A percentile compares a stretch with the other conserved stretches of the same genome.
Evolutionary conservation across 106 monocot genomes (phyloP).

Genomic region (Xerophyta viscosa): DNA sequence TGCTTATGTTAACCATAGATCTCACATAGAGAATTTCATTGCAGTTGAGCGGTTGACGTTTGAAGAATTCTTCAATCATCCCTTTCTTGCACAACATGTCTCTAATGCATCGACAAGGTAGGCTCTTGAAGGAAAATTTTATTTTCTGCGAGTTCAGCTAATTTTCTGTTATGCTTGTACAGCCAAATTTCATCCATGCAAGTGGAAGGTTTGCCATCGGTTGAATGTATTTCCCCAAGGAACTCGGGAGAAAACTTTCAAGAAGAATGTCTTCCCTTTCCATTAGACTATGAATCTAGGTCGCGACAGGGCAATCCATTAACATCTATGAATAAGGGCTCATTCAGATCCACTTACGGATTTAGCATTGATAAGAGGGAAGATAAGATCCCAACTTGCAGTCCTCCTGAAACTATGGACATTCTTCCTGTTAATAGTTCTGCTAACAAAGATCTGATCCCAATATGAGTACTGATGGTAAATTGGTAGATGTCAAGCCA

Average conservation of each 20-base stretch:
- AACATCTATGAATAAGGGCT: conserved; percentile 10
- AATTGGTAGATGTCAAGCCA: conserved; percentile 24
- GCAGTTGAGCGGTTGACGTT: conserved; percentile 89
- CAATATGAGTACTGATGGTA: conserved; percentile 11
- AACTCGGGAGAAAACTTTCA: conserved; percentile 35
- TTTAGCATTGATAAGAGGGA: conserved; percentile 31
- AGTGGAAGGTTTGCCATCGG: conserved; percentile 25
- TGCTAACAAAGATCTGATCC: conserved; percentile 17
- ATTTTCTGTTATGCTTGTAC: conserved; percentile 11
- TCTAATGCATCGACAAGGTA: conserved; percentile 47
- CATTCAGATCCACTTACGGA: conserved; percentile 39
- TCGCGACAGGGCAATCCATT: conserved; percentile 24
- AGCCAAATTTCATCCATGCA: conserved; percentile 24
- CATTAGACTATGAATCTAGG: conserved; percentile 48
- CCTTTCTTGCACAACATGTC: conserved; percentile 43
- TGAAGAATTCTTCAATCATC: conserved; percentile 94
- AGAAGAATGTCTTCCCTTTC: conserved; percentile 80
- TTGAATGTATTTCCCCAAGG: conserved; percentile 20
- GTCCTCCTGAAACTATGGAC: conserved; percentile 27
- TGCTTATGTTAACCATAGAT: no score
- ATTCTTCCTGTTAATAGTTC: conserved; percentile 27
- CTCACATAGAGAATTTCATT: no score
- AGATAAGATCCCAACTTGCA: conserved; percentile 28
- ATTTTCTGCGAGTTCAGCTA: background rate
- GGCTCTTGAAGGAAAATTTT: background rate